These are phyloP conservation scores for Albizia julibrissin DNA, from an alignment of 306 rosid species.

Conservation along the genomic window DNA sequence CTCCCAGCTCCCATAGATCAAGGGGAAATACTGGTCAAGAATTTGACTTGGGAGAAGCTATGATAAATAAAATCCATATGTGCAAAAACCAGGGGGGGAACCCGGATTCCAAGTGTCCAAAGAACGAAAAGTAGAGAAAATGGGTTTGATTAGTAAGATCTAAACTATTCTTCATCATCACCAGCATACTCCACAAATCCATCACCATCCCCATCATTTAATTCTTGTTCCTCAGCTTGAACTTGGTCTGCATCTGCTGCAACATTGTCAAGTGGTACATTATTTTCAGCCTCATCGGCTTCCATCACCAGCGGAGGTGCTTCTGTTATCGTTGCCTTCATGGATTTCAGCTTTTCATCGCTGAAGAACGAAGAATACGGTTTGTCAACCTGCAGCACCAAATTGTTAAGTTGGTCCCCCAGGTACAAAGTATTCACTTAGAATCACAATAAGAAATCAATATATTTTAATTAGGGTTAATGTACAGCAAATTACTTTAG, in stretches of 20 bases:
- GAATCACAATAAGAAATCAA: neutral
- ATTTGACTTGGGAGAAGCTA: slow-evolving; percentile 1
- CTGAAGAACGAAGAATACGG: slow-evolving; percentile 77
- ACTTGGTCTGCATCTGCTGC: slow-evolving; percentile 24
- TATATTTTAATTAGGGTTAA: neutral
- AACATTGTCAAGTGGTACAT: neutral
- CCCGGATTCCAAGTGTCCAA: neutral
- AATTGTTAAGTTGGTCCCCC: slow-evolving; percentile 9
- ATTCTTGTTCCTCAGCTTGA: slow-evolving; percentile 36
- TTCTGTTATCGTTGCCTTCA: slow-evolving; percentile 37
- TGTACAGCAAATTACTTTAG: no score
- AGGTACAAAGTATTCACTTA: slow-evolving; percentile 1
- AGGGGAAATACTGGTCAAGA: neutral
- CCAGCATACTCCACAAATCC: slow-evolving; percentile 37
- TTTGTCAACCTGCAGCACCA: slow-evolving; percentile 60
- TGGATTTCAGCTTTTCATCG: slow-evolving; percentile 58
- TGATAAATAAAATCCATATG: neutral
- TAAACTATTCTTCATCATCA: slow-evolving; percentile 34
- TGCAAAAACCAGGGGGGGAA: slow-evolving; percentile 9
- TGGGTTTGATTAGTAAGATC: neutral
- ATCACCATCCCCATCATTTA: slow-evolving; percentile 38
- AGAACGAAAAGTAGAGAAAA: neutral
- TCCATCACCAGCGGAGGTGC: neutral
- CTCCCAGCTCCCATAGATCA: neutral
- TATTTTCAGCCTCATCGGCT: neutral